Evolutionary conservation across 441 rosid genomes (phyloP), one percentile per base, ranked within the genome.

Genomic region (Lepidium campestre): DNA sequence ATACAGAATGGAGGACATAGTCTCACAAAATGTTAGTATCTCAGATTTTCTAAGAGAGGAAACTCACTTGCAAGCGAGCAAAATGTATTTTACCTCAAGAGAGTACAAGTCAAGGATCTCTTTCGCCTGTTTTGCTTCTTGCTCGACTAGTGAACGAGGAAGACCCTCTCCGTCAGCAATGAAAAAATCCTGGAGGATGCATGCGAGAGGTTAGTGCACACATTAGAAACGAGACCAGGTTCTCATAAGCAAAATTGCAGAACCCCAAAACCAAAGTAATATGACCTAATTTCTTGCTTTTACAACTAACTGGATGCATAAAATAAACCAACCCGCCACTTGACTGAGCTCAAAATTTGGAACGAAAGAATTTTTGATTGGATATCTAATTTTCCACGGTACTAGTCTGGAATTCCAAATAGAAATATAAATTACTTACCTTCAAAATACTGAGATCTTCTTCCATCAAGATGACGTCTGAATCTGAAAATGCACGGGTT

Each of bases 91-190:
- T 70, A 95, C 99, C 97, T 86, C 86, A 37, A 90, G 82, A 67
- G 92, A 84, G 80, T 76, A 92, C 65, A 95, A 69, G 72, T 78
- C 76, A 57, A 95, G 91, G 71, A 89, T 84, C 73, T 79, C 92
- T 74, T 82, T 83, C 1, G 93, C 88, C 70, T 73, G 80, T 77
- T 87, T 88, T 44, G 93, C 93, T 80, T 95, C 96, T 77, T 85
- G 78, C 31, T 88, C 98, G 32, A 95, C 93, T 65, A 88, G 65
- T 19, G 93, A 82, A 41, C 93, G 92, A 1, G 96, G 98, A 74
- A 95, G 94, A 41, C 99, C 98, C 74, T 92, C 95, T 75, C 98
- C 99, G 57, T 84, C 88, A 35, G 98, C 98, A 53, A 95, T 76
- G 79, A 90, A 95, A 80, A 95, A 91, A 61, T 95, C 98, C 98